These are phyloP conservation scores for Jacaranda mimosifolia DNA, from an alignment of 257 asterid genomes.

Conservation along the genomic window DNA sequence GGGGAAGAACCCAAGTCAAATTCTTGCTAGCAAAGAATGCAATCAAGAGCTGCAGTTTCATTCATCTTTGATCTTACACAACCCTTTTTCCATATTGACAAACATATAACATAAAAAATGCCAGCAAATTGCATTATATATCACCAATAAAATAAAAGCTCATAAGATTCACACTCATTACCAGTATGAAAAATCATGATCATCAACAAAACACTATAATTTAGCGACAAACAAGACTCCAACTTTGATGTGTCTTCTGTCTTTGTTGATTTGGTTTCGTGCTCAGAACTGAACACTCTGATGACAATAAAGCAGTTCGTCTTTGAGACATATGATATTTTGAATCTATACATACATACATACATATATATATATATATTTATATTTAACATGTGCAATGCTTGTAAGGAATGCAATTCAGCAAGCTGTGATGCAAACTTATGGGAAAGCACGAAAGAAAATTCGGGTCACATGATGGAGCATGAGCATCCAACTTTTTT, in stretches of 20 bases:
- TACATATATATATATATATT: too few species aligned
- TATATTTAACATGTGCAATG: slow-evolving; percentile 42
- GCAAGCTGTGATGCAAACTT: slow-evolving; percentile 43
- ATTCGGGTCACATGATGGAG: slow-evolving; percentile 58
- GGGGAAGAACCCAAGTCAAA: too few species aligned
- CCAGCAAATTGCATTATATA: slow-evolving; percentile 32
- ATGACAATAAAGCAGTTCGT: slow-evolving; percentile 9
- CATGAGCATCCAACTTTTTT: slow-evolving; percentile 80
- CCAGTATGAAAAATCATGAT: neutral
- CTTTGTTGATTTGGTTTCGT: neutral
- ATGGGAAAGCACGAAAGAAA: slow-evolving; percentile 21
- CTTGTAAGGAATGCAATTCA: slow-evolving; percentile 34
- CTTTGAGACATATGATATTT: slow-evolving; percentile 27
- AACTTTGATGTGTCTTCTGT: slow-evolving; percentile 15
- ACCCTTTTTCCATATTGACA: too few species aligned
- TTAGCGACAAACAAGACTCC: slow-evolving; percentile 32
- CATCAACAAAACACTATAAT: neutral
- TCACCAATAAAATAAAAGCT: slow-evolving; percentile 25
- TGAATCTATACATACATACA: slow-evolving; percentile 29
- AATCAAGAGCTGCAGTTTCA: too few species aligned
- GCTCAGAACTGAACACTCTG: slow-evolving; percentile 23
- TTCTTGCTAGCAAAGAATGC: too few species aligned
- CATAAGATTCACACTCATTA: slow-evolving; percentile 33
- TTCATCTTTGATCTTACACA: too few species aligned
- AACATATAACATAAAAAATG: neutral